Evolutionary conservation across 805 yeast genomes (phyloP), one percentile per base, ranked within the genome.

Genomic region (Lipomyces starkeyi): DNA sequence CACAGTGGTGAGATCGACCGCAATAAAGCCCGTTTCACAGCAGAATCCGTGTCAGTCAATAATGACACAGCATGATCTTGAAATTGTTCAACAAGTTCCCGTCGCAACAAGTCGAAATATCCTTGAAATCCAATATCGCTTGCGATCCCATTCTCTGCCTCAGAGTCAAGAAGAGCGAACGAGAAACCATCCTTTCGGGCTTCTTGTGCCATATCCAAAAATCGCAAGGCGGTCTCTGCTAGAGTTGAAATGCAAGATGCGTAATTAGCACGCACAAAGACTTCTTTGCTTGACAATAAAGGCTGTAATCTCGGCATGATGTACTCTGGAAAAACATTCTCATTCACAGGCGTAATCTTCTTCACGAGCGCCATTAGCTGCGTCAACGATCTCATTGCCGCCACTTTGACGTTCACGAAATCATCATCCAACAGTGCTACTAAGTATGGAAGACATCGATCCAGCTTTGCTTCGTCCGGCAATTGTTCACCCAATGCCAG

Each of bases 381-480:
- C 0, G 96, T 86, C 58, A 91, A 75, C 1, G 88, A 80, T 58
- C 86, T 81, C 7, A 95, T 73, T 0, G 97, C 91, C 2, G 86
- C 80, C 1, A 87, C 84, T 62, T 89, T 90, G 2, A 92, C 95
- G 58, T 83, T 85, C 0, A 86, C 83, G 22, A 88, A 83, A 0
- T 83, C 79, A 68, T 91, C 97, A 62, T 90, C 92, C 14, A 93
- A 77, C 63, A 92, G 81, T n/a, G 86, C 80, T 27, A 91, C 84
- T 29, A 95, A 77, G 75, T 89, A 91, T 0, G 99, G 98, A 29
- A 95, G 77, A 40, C 92, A 87, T 58, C 98, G 79, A 76, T 95
- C 98, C 53, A 95, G 80, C 76, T 93, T 94, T 17, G 88, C 88
- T 65, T 91, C 97, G 76, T 95, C 98, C 29, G 86, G 85, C 1